Base-by-base conservation (phyloP, 2,329 filamentous ascomycete species). In the Epichloe sibirici region DNA sequence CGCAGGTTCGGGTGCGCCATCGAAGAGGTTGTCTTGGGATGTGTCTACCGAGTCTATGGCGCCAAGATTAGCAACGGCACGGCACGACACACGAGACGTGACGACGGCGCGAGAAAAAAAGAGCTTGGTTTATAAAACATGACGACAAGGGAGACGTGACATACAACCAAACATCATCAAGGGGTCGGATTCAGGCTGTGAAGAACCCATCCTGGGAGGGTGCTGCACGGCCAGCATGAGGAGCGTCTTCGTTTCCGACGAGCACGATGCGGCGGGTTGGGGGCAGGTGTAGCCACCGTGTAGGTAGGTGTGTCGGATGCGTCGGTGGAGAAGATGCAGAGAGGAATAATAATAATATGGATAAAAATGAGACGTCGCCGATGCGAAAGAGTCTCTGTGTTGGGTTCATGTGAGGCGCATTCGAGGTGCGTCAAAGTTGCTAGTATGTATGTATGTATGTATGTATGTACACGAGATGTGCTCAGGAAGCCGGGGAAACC, bases 121-220 rank as follows among this genome's bases (percentile, higher is more conserved):
- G 45, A 15, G 8, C 5, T 15, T 3, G 9, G 8, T 0, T 11
- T 31, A 4, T 21, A 11, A 25, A 45, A n/a, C 21, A 17, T 17
- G 12, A 34, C 6, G 21, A 42, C 13, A 57, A 52, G 44, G 37
- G 48, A 28, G 45, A 44, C 17, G 47, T 17, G 49, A 77, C 82
- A 60, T 75, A 86, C 83, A 86, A 62, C 83, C 83, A 74, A 86
- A 86, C 39, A 80, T 78, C 63, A 78, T 70, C 57, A 77, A 73
- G 53, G 74, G 69, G 61, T 79, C 73, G 61, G 75, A 63, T 54
- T 66, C 64, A 65, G 74, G 73, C 69, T 75, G 76, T 69, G 71
- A 74, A 69, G 77, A 77, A 75, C 71, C 76, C 79, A 82, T 82
- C 65, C 70, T 78, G 65, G 72, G 73, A 73, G 67, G 60, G 54